Evolutionary conservation across 306 rosid genomes (phyloP).

Genomic region (Mimosa pudica): DNA sequence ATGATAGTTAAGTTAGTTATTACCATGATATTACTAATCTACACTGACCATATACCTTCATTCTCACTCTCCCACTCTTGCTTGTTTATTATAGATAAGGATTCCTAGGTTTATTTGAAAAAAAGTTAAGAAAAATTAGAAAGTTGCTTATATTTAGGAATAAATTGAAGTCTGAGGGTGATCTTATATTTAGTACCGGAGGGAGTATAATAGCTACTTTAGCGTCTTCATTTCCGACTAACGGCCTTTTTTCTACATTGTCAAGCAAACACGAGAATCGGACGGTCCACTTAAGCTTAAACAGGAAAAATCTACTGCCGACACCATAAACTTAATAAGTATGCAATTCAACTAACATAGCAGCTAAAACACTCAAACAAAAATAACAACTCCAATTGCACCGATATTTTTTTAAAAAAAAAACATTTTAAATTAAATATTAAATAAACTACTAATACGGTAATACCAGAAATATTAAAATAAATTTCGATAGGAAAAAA

Average conservation of each 20-base stretch:
- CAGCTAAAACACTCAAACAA: slow-evolving; percentile 5
- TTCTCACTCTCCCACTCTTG: too few species aligned
- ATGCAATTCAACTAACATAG: background rate
- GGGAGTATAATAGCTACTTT: background rate
- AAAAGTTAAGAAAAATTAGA: too few species aligned
- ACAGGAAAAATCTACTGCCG: background rate
- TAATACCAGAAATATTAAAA: background rate
- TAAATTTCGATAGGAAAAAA: slow-evolving; percentile 17
- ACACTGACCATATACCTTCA: too few species aligned
- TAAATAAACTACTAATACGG: too few species aligned
- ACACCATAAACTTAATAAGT: background rate
- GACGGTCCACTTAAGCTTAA: background rate
- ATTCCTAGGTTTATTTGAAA: too few species aligned
- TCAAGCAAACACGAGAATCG: background rate
- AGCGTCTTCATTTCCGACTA: background rate
- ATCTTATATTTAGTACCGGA: too few species aligned
- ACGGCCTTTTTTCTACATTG: background rate
- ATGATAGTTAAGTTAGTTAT: too few species aligned
- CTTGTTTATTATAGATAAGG: too few species aligned
- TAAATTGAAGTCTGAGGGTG: too few species aligned
- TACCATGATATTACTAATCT: too few species aligned
- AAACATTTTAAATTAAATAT: too few species aligned
- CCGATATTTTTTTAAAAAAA: background rate
- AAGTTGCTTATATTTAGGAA: too few species aligned
- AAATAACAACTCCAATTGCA: background rate